A percentile compares a stretch with the other conserved stretches of the same genome.
Evolutionary conservation across 805 yeast species (phyloP).

Genomic region (Suhomyces sp.): DNA sequence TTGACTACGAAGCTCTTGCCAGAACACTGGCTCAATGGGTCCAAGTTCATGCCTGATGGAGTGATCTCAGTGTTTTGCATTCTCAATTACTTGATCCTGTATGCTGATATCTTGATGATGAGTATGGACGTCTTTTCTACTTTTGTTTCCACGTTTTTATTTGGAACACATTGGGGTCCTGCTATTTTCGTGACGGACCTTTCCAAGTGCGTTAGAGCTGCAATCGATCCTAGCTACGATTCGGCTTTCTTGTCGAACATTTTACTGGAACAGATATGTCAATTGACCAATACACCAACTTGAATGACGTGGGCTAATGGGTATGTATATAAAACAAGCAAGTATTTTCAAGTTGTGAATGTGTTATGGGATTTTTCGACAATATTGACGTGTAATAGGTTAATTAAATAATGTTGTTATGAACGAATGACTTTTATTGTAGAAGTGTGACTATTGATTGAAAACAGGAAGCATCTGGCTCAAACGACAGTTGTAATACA

Average conservation of each 20-base stretch:
- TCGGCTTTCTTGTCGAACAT: not conserved
- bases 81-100: constrained; percentile 4
- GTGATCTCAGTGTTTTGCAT: not conserved
- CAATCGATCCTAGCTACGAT: constrained; percentile 5
- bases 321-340: too few species aligned
- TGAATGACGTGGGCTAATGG: too few species aligned
- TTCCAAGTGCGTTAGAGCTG: constrained; percentile 3
- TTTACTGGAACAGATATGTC: constrained; percentile 2
- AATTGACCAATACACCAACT: too few species aligned
- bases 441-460: too few species aligned
- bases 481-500: too few species aligned
- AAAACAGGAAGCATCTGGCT: too few species aligned
- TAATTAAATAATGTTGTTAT: too few species aligned
- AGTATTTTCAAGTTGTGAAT: too few species aligned
- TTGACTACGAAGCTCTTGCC: not conserved
- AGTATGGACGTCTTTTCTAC: constrained; percentile 5
- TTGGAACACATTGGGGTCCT: constrained; percentile 9
- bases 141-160: not conserved
- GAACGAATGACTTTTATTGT: too few species aligned
- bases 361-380: too few species aligned
- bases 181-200: constrained; percentile 5
- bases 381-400: too few species aligned
- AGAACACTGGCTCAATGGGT: not conserved
- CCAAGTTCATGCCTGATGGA: constrained; percentile 2
- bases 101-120: constrained; percentile 3